Percentiles rank a stretch among this genome's conserved stretches.
Conservation (phyloP, 1,284 basidiomycete species). For the Fereydounia khargensis region DNA sequence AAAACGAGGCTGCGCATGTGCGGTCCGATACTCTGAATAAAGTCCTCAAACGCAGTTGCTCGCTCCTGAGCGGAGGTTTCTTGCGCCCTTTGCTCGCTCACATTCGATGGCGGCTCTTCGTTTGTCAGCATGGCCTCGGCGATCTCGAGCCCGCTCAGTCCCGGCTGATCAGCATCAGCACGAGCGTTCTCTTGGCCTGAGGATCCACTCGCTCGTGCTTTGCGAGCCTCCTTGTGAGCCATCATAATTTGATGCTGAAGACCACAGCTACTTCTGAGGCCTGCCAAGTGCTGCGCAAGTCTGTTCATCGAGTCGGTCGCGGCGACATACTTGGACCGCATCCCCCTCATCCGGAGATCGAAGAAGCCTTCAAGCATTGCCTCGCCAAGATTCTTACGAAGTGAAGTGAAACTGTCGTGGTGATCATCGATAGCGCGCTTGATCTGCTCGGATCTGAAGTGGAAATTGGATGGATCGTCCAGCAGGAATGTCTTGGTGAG, state of each 20-base stretch:
- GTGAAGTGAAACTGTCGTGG: constrained; percentile 47
- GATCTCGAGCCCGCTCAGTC: too few relatives aligned
- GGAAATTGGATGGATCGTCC: constrained; percentile 45
- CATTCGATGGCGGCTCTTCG: too few relatives aligned
- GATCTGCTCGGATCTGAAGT: constrained; percentile 42
- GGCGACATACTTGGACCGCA: constrained; percentile 28
- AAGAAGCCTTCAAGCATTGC: constrained; percentile 46
- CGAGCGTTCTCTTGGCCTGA: too few relatives aligned
- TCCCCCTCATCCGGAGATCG: constrained; percentile 42
- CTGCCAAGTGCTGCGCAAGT: constrained; percentile 47
- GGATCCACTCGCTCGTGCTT: too few relatives aligned
- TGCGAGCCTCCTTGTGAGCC: constrained; percentile 16
- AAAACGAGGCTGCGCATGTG: constrained; percentile 50
- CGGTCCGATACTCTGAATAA: constrained; percentile 43
- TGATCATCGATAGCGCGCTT: constrained; percentile 50
- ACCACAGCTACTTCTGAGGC: constrained; percentile 46
- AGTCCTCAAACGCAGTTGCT: constrained; percentile 34
- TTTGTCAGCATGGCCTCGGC: too few relatives aligned
- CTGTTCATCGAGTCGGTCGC: constrained; percentile 47
- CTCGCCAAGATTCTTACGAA: constrained; percentile 48
- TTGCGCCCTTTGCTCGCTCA: too few relatives aligned
- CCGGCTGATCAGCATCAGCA: too few relatives aligned
- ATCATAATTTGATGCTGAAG: constrained; percentile 48
- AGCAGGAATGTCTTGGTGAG: constrained; percentile 52
- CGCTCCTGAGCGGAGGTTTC: not conserved